phyloP scores from a whole-genome alignment of 805 yeast species.

The Kluyveromyces starmeri region DNA sequence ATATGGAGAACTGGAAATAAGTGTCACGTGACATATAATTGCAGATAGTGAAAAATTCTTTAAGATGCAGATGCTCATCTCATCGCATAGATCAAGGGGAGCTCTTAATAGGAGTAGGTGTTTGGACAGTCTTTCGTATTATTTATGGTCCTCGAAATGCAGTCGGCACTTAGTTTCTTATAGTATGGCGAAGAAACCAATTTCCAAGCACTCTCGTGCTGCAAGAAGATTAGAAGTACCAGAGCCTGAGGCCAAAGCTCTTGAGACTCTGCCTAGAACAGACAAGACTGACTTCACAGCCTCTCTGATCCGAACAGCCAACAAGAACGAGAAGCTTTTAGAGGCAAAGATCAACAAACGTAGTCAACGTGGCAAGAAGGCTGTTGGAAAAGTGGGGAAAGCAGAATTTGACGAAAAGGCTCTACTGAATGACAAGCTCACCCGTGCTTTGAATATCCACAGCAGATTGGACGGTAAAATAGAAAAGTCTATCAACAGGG shows the following conservation, averaged over 20 bases:
- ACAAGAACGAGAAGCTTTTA: conserved; percentile 56
- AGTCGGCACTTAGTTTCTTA: too few species aligned
- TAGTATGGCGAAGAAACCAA: conserved; percentile 25
- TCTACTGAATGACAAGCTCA: conserved; percentile 30
- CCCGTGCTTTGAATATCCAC: conserved; percentile 42
- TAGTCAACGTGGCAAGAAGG: conserved; percentile 9
- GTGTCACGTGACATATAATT: too few species aligned
- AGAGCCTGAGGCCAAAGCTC: conserved; percentile 39
- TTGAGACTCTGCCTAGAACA: conserved; percentile 47
- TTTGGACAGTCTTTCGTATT: too few species aligned
- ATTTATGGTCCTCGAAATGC: too few species aligned
- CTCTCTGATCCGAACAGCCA: conserved; percentile 57
- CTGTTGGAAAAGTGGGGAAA: conserved; percentile 19
- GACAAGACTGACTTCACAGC: conserved; percentile 52
- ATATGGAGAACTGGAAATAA: too few species aligned
- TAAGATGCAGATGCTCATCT: too few species aligned
- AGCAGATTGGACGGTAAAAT: conserved; percentile 56
- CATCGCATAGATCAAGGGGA: too few species aligned
- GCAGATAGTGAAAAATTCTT: too few species aligned
- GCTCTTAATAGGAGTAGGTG: too few species aligned
- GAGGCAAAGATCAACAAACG: conserved; percentile 44
- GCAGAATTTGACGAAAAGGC: conserved; percentile 14
- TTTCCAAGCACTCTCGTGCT: conserved; percentile 66
- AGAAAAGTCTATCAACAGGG: conserved; percentile 53
- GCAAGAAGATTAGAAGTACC: conserved; percentile 57